Conservation (phyloP, 2,329 filamentous ascomycete genomes). For the Acephala macrosclerotiorum region DNA sequence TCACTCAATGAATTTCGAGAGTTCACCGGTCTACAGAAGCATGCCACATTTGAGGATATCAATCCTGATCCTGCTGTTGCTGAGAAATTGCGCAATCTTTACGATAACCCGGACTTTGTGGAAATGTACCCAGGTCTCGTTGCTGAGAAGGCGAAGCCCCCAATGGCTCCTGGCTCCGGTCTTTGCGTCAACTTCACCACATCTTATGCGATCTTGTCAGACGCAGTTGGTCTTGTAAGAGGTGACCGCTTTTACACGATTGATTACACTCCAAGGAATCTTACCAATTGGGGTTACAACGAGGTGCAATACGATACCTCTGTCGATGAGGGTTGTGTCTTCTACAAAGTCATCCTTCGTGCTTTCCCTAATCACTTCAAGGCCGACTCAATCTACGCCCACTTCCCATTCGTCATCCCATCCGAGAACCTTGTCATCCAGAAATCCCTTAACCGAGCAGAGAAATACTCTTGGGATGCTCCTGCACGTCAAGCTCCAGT, state of each 20-base stretch:
- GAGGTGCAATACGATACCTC: slow-evolving; percentile 76
- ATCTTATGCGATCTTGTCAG: slow-evolving; percentile 63
- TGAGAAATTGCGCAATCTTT: slow-evolving; percentile 69
- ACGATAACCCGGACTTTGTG: slow-evolving; percentile 64
- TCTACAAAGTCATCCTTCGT: slow-evolving; percentile 83
- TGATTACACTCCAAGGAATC: slow-evolving; percentile 62
- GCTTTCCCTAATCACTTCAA: slow-evolving; percentile 85
- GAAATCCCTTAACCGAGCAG: slow-evolving; percentile 68
- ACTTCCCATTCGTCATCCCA: slow-evolving; percentile 65
- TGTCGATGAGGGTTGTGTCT: slow-evolving; percentile 81
- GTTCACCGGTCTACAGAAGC: slow-evolving; percentile 79
- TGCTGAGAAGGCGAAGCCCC: slow-evolving; percentile 62
- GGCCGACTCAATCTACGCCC: slow-evolving; percentile 78
- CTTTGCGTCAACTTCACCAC: slow-evolving; percentile 61
- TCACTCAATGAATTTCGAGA: slow-evolving; percentile 83
- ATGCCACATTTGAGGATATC: slow-evolving; percentile 83
- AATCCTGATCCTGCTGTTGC: slow-evolving; percentile 78
- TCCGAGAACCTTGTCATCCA: slow-evolving; percentile 76
- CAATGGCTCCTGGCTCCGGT: slow-evolving; percentile 58
- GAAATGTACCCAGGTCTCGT: slow-evolving; percentile 75
- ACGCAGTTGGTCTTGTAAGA: slow-evolving; percentile 65
- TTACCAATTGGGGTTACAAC: slow-evolving; percentile 79
- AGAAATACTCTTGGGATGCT: slow-evolving; percentile 73
- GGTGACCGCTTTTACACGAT: slow-evolving; percentile 64
- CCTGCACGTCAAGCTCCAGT: slow-evolving; percentile 59